Base-by-base conservation (phyloP, 495 filamentous ascomycete species). In the Schizothecium vesticola region DNA sequence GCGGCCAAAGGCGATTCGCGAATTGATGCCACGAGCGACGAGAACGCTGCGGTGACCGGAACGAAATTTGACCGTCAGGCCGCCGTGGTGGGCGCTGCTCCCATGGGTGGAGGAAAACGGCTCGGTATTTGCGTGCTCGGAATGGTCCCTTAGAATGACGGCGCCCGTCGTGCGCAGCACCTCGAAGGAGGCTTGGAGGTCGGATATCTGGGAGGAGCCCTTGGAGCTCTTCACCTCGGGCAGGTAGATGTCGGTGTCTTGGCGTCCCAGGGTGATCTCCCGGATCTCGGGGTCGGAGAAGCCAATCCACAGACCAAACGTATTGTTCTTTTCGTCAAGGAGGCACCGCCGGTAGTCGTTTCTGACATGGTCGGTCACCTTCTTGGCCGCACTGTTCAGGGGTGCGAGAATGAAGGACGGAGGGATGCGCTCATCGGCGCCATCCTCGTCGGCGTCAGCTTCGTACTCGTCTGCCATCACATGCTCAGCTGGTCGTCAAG, bases 1-100 rank as follows among this genome's bases (percentile, higher is more conserved):
- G 3, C 63, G 66, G 19, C 75, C 76, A 61, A 78, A 76, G 1
- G 72, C 75, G n/a, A 78, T 66, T 31, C 69, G 67, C 16, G 70
- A 33, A 65, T 78, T 78, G 59, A 77, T 76, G 2, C 75, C 73
- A 1, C 59, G 63, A 0, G 73, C 75, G 51, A 78, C 70, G 7
- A 80, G 36, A 19, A 80, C 72, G 6, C 75, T 74, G n/a, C 69
- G 69, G n/a, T 61, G 26, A 51, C 62, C 63, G 36, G 43, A 55
- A 16, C 58, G 72, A 16, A 77, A 74, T 43, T 69, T 69, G 25
- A 77, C 64, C 0, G 71, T 72, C 25, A 63, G 65, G 55, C 61
- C 43, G 25, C 59, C 59, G 61, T 26, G 43, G 61, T 65, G 43
- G 61, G 67, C 64, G 22, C 36, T 60, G 61, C 22, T 61, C 43